A percentile compares a stretch with the other conserved stretches of the same genome.
Evolutionary conservation across 306 rosid genomes (phyloP).

Genomic region (Vachellia collinsii): DNA sequence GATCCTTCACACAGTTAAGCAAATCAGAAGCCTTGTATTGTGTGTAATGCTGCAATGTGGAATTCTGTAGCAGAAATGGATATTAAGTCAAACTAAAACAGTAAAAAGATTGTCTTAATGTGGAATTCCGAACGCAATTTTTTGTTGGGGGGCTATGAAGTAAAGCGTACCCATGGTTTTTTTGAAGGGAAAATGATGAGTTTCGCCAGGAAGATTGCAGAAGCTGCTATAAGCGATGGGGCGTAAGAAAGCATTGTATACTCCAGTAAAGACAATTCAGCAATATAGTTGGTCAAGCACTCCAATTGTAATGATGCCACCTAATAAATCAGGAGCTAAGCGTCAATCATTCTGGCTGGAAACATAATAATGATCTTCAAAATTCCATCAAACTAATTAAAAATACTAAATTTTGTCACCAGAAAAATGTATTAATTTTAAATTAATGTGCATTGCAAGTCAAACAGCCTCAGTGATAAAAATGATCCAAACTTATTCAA

Average conservation of each 20-base stretch:
- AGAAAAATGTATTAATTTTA: too few relatives aligned
- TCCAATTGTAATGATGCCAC: conserved; percentile 75
- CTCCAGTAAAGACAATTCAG: conserved; percentile 88
- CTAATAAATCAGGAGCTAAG: conserved; percentile 30
- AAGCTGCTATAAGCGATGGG: conserved; percentile 87
- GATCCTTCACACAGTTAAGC: conserved; percentile 71
- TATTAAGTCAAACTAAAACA: conserved; percentile 17
- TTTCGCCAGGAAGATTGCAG: conserved; percentile 85
- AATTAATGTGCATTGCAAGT: not conserved
- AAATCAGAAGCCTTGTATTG: conserved; percentile 68
- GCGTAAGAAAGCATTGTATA: conserved; percentile 83
- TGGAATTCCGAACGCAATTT: not conserved
- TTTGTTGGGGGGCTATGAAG: not conserved
- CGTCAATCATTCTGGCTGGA: not conserved
- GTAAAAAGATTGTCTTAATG: not conserved
- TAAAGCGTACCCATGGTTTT: conserved; percentile 82
- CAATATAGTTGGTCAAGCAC: conserved; percentile 85
- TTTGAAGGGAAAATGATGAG: conserved; percentile 64
- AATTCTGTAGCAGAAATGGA: conserved; percentile 52
- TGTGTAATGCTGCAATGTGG: conserved; percentile 70
- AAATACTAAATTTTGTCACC: not conserved
- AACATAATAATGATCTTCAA: not conserved
- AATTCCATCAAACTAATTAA: not conserved
- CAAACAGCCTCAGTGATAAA: not conserved
- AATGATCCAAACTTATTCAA: not conserved